Base-by-base conservation (phyloP, 108 stramenopile species). In the Aurantiochytrium sp. region DNA sequence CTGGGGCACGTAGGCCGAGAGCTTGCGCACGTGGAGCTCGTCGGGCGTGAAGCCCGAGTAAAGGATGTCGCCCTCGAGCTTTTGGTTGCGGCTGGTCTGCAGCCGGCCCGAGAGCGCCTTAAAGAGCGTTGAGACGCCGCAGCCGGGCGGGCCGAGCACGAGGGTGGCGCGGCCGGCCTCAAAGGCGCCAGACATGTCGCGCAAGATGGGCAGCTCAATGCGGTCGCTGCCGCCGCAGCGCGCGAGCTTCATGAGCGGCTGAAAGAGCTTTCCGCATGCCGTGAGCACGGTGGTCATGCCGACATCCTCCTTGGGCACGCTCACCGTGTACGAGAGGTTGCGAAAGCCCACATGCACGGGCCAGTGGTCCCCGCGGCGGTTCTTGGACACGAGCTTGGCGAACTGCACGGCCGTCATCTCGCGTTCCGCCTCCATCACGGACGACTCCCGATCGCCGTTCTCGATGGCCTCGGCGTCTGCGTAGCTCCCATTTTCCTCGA, bases 71-170 rank as follows among this genome's bases (percentile, higher is more conserved):
- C 73, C 73, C 6, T 0, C 32, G 36, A 81, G 36, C 48, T 55
- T 37, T 4, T 55, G 10, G n/a, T 4, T 17, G 39, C 39, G 10
- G 86, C 48, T n/a, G 50, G 4, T 15, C 22, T 86, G 4, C 37
- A 12, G 4, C n/a, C 86, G 55, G 5, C 30, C 31, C 21, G 10
- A 4, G 34, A 34, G 54, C 22, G 37, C 37, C 73, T 48, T 81
- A 24, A 86, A 86, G n/a, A 86, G 55, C 4, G 93, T 92, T 31
- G 92, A 90, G 86, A 96, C 96, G 8, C 95, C 95, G 48, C 87
- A 93, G 24, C 95, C 95, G 8, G 96, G 97, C 31, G 95, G 93
- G 36, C 95, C 95, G n/a, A 95, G 86, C 10, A 97, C 93, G 30
- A 97, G 93, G 69, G 96, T 96, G 59, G 94, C 90, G 48, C 92